Evolutionary conservation across 2,329 filamentous ascomycete species (phyloP).

Genomic region (Aphanoascus verrucosus): DNA sequence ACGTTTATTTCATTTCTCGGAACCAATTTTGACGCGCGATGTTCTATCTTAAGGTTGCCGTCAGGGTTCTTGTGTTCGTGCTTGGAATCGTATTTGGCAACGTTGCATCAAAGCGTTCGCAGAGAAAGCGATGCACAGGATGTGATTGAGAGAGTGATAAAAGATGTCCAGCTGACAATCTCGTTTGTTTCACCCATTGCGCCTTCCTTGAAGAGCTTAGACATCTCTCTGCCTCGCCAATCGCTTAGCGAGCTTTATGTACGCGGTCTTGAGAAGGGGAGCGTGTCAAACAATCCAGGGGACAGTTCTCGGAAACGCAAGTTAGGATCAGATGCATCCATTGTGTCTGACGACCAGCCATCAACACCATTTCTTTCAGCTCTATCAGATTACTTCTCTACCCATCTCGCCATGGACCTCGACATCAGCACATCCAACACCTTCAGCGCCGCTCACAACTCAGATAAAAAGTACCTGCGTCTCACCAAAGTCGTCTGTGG

Average conservation of each 20-base stretch:
- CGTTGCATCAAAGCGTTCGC: constrained; percentile 1
- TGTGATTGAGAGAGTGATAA: constrained; percentile 26
- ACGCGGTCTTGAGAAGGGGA: constrained; percentile 13
- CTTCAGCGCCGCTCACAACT: background rate
- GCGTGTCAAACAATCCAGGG: background rate
- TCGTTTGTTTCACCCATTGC: constrained; percentile 29
- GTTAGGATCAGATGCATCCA: constrained; percentile 1
- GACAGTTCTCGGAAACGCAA: constrained; percentile 11
- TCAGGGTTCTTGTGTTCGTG: constrained; percentile 37
- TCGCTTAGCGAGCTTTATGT: constrained; percentile 20
- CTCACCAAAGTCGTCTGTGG: constrained; percentile 31
- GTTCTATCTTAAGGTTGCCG: constrained; percentile 35
- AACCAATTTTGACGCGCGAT: constrained; percentile 42
- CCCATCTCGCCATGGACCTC: constrained; percentile 33
- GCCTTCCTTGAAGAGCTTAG: constrained; percentile 27
- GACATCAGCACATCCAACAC: constrained; percentile 19
- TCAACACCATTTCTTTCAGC: constrained; percentile 20
- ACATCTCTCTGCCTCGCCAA: constrained; percentile 27
- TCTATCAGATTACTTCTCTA: constrained; percentile 28
- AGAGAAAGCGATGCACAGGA: background rate
- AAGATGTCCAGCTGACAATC: constrained; percentile 32
- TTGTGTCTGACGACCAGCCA: background rate
- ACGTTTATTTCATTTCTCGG: constrained; percentile 41
- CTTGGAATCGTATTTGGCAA: constrained; percentile 33
- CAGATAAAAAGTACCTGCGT: constrained; percentile 20